Evolutionary conservation across 2,329 filamentous ascomycete species (phyloP).

Genomic region (Xylariaceae sp.): DNA sequence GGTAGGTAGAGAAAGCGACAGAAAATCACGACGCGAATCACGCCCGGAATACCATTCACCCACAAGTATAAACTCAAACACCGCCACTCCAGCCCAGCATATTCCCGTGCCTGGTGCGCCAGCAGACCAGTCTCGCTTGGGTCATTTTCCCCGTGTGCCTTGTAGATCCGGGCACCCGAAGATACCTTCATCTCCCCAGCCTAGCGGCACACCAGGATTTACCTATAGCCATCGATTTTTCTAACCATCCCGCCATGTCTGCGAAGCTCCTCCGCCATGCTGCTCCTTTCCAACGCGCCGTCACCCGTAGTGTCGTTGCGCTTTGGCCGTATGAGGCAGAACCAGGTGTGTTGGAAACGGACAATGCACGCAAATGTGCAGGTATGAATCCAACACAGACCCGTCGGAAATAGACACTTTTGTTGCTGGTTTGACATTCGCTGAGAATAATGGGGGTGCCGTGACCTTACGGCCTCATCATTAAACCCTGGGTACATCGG

Average conservation of each 20-base stretch:
- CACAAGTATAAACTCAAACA: slow-evolving; percentile 25
- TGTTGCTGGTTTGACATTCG: slow-evolving; percentile 22
- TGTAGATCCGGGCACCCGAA: not conserved
- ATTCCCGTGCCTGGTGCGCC: slow-evolving; percentile 13
- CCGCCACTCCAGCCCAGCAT: slow-evolving; percentile 19
- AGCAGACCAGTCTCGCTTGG: not conserved
- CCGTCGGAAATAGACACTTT: slow-evolving; percentile 22
- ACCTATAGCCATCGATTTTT: slow-evolving; percentile 13
- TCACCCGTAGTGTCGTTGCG: slow-evolving; percentile 12
- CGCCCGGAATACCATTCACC: slow-evolving; percentile 12
- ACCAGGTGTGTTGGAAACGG: slow-evolving; percentile 19
- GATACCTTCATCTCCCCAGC: slow-evolving; percentile 6
- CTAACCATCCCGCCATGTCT: slow-evolving; percentile 8
- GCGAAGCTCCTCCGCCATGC: not conserved
- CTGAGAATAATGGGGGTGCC: slow-evolving; percentile 28
- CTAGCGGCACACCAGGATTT: slow-evolving; percentile 19
- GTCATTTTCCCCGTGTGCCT: not conserved
- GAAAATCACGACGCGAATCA: slow-evolving; percentile 22
- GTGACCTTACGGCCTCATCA: slow-evolving; percentile 24
- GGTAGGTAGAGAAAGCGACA: slow-evolving; percentile 15
- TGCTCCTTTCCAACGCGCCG: slow-evolving; percentile 21
- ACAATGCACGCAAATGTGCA: slow-evolving; percentile 22
- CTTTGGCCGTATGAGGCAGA: slow-evolving; percentile 17
- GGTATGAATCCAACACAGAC: slow-evolving; percentile 30
- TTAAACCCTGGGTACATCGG: slow-evolving; percentile 26